Evolutionary conservation across 2,329 filamentous ascomycete genomes (phyloP).

Genomic region (Pestalotiopsis sp.): DNA sequence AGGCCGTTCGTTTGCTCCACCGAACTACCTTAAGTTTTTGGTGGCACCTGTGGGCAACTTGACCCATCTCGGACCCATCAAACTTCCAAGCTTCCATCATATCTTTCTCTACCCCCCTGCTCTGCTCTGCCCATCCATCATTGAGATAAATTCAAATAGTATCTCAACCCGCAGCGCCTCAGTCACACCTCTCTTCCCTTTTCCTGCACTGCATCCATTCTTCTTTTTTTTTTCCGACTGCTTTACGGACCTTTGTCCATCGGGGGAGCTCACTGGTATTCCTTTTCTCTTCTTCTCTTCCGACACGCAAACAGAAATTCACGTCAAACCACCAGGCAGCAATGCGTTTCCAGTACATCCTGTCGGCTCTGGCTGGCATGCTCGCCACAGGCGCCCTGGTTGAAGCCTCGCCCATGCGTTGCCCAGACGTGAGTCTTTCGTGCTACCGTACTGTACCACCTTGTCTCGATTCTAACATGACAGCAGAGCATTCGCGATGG

Average conservation of each 20-base stretch:
- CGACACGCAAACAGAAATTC: not conserved
- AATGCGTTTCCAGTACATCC: not conserved
- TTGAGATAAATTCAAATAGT: not conserved
- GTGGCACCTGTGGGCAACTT: not conserved
- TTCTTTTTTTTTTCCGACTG: not conserved
- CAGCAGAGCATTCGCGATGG: conserved; percentile 14
- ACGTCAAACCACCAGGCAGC: not conserved
- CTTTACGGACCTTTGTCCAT: not conserved
- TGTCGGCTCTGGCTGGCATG: not conserved
- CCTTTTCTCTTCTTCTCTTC: not conserved
- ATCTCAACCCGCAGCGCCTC: not conserved
- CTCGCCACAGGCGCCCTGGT: not conserved
- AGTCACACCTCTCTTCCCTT: not conserved
- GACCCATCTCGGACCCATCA: not conserved
- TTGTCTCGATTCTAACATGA: not conserved
- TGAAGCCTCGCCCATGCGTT: conserved; percentile 3
- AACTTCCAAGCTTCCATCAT: not conserved
- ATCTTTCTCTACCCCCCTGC: not conserved
- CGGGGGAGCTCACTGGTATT: no score
- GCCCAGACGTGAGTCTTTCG: not conserved
- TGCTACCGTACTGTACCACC: not conserved
- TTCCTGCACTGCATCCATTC: not conserved
- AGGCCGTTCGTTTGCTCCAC: not conserved
- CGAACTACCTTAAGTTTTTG: not conserved
- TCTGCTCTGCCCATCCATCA: not conserved